A percentile compares a stretch with the other conserved stretches of the same genome.
Evolutionary conservation across 352 stramenopile species (phyloP).

Genomic region (Globisporangium emineosum): DNA sequence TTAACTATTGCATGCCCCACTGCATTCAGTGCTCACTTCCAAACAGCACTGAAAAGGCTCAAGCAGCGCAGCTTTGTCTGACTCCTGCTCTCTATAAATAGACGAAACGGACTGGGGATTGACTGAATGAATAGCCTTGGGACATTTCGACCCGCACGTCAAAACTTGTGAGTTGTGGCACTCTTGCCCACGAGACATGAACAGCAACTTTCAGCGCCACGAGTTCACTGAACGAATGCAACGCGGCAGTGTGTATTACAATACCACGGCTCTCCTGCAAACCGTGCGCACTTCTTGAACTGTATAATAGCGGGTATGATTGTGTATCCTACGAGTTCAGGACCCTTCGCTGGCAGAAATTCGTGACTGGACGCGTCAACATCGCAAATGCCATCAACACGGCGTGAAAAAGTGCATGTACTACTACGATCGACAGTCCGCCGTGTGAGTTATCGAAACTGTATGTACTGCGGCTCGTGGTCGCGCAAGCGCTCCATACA

Average conservation of each 20-base stretch:
- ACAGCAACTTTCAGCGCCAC: background rate
- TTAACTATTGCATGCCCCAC: no score
- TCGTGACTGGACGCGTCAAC: background rate
- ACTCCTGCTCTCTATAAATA: no score
- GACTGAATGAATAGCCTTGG: background rate
- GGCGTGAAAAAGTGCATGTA: background rate
- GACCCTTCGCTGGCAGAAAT: background rate
- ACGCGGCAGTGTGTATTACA: background rate
- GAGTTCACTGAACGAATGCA: background rate
- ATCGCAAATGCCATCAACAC: background rate
- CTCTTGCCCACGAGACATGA: background rate
- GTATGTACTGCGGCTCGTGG: background rate
- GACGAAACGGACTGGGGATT: no score
- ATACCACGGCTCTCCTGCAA: background rate
- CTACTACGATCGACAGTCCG: background rate
- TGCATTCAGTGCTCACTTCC: no score
- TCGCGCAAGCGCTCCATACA: background rate
- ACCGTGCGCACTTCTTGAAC: background rate
- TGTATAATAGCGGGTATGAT: background rate
- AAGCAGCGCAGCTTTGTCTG: no score
- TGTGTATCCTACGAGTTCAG: background rate
- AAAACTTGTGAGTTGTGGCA: background rate
- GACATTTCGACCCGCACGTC: background rate
- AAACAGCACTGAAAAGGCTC: no score
- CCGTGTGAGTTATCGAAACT: slow-evolving; percentile 2